A percentile compares a stretch with the other conserved stretches of the same genome.
Conservation (phyloP, 768 basidiomycete genomes). For the Termitomyces sp. region DNA sequence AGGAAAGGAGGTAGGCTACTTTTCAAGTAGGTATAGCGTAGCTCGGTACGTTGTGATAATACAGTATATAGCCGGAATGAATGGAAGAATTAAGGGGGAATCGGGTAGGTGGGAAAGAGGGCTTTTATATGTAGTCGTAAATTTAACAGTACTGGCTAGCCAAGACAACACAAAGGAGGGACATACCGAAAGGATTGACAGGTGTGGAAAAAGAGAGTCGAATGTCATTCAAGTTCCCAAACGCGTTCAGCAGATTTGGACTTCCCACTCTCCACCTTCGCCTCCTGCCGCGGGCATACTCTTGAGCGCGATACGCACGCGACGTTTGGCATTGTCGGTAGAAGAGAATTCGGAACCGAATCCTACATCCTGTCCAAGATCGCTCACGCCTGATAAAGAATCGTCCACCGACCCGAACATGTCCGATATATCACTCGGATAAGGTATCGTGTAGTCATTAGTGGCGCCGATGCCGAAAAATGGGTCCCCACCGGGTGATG, state of each 20-base stretch:
- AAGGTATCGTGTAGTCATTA: slow-evolving; percentile 35
- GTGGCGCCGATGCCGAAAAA: slow-evolving; percentile 55
- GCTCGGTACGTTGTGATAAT: slow-evolving; percentile 16
- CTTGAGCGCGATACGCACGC: slow-evolving; percentile 67
- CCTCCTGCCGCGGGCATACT: slow-evolving; percentile 58
- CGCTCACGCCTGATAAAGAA: slow-evolving; percentile 22
- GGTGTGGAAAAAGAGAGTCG: not conserved
- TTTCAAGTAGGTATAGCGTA: slow-evolving; percentile 21
- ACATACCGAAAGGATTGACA: slow-evolving; percentile 7
- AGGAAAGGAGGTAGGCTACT: slow-evolving; percentile 19
- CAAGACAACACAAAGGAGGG: slow-evolving; percentile 13
- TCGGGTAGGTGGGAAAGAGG: not conserved
- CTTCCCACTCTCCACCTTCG: slow-evolving; percentile 79
- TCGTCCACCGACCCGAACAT: slow-evolving; percentile 32
- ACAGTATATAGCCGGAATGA: slow-evolving; percentile 12
- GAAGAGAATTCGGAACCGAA: slow-evolving; percentile 37
- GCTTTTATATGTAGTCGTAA: slow-evolving; percentile 16
- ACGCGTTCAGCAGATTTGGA: slow-evolving; percentile 55
- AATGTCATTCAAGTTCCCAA: not conserved
- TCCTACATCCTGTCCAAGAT: slow-evolving; percentile 31
- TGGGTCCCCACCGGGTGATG: slow-evolving; percentile 43
- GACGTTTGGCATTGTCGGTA: slow-evolving; percentile 40
- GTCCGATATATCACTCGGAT: slow-evolving; percentile 29
- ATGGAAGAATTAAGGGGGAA: slow-evolving; percentile 10
- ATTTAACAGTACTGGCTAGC: slow-evolving; percentile 15